These are phyloP conservation scores for Saccharomycopsis schoenii DNA, from an alignment of 805 yeast species.

Conservation along the genomic window DNA sequence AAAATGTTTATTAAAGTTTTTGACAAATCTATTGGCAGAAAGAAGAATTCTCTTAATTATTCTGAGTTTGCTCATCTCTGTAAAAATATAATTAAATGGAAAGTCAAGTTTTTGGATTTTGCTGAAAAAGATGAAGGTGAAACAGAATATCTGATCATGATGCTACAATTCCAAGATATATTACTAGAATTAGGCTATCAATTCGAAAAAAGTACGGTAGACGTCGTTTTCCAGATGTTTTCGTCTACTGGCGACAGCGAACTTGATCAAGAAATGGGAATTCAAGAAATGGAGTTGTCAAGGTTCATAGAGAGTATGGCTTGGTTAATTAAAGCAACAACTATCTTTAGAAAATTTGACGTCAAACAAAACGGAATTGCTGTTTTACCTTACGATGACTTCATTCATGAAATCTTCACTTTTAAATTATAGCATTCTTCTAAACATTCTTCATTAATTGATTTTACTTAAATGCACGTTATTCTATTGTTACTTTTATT, in stretches of 20 bases:
- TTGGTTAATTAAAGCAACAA: constrained; percentile 69
- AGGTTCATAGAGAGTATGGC: constrained; percentile 71
- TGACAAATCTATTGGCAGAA: constrained; percentile 31
- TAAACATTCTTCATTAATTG: neutral
- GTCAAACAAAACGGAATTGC: constrained; percentile 68
- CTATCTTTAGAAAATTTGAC: constrained; percentile 68
- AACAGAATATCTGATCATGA: constrained; percentile 45
- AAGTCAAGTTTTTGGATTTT: constrained; percentile 50
- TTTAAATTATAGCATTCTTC: constrained; percentile 18
- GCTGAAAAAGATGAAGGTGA: constrained; percentile 41
- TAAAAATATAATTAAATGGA: constrained; percentile 63
- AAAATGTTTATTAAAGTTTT: constrained; percentile 53
- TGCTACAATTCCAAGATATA: constrained; percentile 54
- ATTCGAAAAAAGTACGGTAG: constrained; percentile 47
- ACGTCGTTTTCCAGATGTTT: constrained; percentile 47
- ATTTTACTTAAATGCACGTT: too few relatives aligned
- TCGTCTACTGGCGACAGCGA: constrained; percentile 13
- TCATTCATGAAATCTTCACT: constrained; percentile 41
- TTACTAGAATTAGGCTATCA: constrained; percentile 58
- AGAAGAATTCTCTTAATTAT: constrained; percentile 36
- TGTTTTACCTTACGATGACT: constrained; percentile 54
- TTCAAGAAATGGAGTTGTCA: constrained; percentile 52
- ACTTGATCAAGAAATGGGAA: constrained; percentile 20
- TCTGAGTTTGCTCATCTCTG: constrained; percentile 60
- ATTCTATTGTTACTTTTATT: too few relatives aligned